Evolutionary conservation across 192 early-diverging fungal species (phyloP).

Genomic region (Dimargaris xerosporica): DNA sequence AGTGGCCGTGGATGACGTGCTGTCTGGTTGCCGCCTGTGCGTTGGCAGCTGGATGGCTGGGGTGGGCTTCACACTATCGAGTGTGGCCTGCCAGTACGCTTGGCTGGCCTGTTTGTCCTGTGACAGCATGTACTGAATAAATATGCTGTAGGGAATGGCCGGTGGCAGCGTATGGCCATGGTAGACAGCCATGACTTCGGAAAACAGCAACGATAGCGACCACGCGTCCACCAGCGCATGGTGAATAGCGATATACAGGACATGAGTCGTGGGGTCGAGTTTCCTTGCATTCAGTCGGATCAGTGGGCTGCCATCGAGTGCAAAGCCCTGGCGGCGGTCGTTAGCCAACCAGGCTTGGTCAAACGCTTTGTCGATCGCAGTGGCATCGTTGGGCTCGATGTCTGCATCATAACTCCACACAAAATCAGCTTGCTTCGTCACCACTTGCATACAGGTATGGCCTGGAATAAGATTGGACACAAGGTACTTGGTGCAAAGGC

Average conservation of each 20-base stretch:
- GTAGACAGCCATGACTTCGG: neutral
- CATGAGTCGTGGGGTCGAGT: neutral
- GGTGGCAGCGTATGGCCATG: neutral
- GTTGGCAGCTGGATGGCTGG: neutral
- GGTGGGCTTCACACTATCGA: neutral
- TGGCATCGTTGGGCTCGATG: too few species aligned
- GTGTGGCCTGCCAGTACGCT: neutral
- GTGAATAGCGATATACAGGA: neutral
- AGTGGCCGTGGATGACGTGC: neutral
- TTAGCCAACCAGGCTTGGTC: too few species aligned
- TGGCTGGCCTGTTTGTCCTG: neutral
- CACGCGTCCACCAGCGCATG: constrained; percentile 3
- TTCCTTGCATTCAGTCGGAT: neutral
- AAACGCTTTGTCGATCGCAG: too few species aligned
- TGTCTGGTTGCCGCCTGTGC: too few species aligned
- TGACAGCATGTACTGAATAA: neutral
- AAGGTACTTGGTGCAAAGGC: constrained; percentile 8
- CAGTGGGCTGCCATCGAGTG: neutral
- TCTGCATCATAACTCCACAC: too few species aligned
- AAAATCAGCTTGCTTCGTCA: too few species aligned
- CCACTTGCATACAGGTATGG: too few species aligned
- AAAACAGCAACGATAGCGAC: neutral
- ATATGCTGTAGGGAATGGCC: neutral
- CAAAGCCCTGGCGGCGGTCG: neutral
- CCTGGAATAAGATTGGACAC: too few species aligned